Evolutionary conservation across 2,329 filamentous ascomycete species (phyloP), one percentile per base, ranked within the genome.

Genomic region (Claviceps humidiphila): DNA sequence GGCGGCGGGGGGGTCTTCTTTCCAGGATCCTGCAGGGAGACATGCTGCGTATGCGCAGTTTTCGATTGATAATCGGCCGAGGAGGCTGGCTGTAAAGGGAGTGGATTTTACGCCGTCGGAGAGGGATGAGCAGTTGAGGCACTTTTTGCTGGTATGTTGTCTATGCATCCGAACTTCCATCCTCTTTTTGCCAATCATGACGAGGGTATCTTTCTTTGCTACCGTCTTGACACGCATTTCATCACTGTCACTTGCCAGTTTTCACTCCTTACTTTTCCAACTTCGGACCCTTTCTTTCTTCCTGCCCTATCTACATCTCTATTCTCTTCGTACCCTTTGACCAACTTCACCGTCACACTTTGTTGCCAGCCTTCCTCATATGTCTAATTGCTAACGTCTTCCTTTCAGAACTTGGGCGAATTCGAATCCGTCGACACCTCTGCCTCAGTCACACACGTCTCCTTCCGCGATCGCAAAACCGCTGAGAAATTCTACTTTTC

Each of bases 61-160:
- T 58, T 83, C 84, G 17, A 73, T 93, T 22, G 87, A 93, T 61
- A 89, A 90, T 63, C 75, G 87, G 45, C 83, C 87, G 0, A 85
- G 78, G 63, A 82, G 76, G 55, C 71, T 93, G 9, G 75, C 77
- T 5, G 68, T 91, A 24, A 73, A 74, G 7, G 84, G 81, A 3
- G 75, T 80, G 11, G 81, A 82, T 65, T 81, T 84, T 61, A 80
- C 81, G 3, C 73, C 73, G 14, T 62, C 77, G 1, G 76, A 76
- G 34, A 80, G 79, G 60, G 82, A 89, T 57, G 86, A 89, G 66
- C 74, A 75, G 30, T 70, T 91, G 44, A 74, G 85, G 55, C 82
- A 87, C 60, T 84, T 85, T 65, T 75, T 91, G 22, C 72, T 88
- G 56, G 82, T 85, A 70, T 67, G 78, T 34, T 9, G 16, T n/a